Evolutionary conservation across 164 flowering plant genomes (phyloP).

Genomic region (Umbilicus rupestris): DNA sequence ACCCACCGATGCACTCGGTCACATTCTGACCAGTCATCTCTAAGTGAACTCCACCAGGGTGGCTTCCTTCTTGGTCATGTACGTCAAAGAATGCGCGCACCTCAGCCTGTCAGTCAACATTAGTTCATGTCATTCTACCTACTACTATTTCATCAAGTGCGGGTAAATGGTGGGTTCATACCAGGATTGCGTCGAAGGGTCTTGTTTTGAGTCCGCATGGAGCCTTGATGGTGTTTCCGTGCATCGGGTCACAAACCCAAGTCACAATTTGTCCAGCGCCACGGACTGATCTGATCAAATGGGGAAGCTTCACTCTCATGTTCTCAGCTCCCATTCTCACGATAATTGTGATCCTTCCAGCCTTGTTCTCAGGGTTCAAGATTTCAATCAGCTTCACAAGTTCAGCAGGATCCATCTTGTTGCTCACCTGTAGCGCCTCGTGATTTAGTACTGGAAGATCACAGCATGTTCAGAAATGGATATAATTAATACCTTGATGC

Average conservation of each 20-base stretch:
- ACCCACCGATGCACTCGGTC: conserved; percentile 11
- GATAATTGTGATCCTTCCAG: conserved; percentile 9
- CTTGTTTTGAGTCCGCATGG: conserved; percentile 10
- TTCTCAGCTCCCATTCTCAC: conserved; percentile 10
- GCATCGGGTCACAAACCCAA: conserved; percentile 11
- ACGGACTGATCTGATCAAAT: conserved; percentile 8
- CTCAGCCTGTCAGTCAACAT: conserved; percentile 5
- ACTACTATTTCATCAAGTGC: no score
- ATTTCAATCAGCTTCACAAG: conserved; percentile 10
- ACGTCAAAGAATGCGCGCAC: conserved; percentile 10
- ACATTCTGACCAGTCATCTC: conserved; percentile 11
- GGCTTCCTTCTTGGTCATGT: conserved; percentile 11
- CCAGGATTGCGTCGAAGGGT: conserved; percentile 9
- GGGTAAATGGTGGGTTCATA: neutral
- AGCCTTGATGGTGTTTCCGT: conserved; percentile 11
- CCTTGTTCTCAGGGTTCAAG: conserved; percentile 7
- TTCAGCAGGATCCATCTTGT: conserved; percentile 9
- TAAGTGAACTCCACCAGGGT: conserved; percentile 8
- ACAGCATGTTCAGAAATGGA: neutral
- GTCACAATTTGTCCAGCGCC: conserved; percentile 8
- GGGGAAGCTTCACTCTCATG: conserved; percentile 10
- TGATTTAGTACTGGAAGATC: neutral
- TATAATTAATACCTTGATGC: conserved; percentile 2
- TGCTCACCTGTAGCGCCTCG: conserved; percentile 7
- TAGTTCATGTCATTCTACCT: neutral